Percentiles rank a stretch among this genome's conserved stretches.
These are phyloP conservation scores for Pseudevernia furfuracea DNA, from an alignment of 495 filamentous ascomycete genomes.

Conservation along the genomic window DNA sequence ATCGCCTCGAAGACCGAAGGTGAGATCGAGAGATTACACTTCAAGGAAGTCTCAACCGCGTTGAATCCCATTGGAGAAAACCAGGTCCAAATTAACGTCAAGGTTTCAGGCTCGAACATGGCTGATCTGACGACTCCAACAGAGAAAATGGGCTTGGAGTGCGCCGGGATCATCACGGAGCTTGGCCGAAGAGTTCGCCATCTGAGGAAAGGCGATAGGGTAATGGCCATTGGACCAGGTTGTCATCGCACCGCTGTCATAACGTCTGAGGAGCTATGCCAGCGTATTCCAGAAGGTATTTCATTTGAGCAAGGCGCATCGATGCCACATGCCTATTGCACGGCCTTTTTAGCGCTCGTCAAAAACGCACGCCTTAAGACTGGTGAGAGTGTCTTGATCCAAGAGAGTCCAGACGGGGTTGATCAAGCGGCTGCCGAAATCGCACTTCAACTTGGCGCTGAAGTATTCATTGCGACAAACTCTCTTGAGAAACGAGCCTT, in stretches of 20 bases:
- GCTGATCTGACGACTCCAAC: background rate
- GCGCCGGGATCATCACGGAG: slow-evolving; percentile 37
- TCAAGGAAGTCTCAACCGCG: background rate
- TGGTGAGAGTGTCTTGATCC: slow-evolving; percentile 37
- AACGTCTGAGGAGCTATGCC: slow-evolving; percentile 1
- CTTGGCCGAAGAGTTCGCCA: slow-evolving; percentile 41
- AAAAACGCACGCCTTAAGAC: slow-evolving; percentile 28
- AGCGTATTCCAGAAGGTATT: slow-evolving; percentile 27
- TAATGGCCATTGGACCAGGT: slow-evolving; percentile 25
- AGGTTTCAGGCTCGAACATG: background rate
- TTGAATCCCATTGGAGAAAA: background rate
- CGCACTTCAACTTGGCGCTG: slow-evolving; percentile 23
- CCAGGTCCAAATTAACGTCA: slow-evolving; percentile 2
- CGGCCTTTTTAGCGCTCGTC: slow-evolving; percentile 31
- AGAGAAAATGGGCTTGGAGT: slow-evolving; percentile 32
- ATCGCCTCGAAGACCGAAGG: background rate
- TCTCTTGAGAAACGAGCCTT: slow-evolving; percentile 34
- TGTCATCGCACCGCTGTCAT: background rate
- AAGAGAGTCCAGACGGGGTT: slow-evolving; percentile 35
- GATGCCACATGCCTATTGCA: slow-evolving; percentile 30
- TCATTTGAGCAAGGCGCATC: slow-evolving; percentile 29
- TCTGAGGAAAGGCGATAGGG: slow-evolving; percentile 44
- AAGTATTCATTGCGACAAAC: slow-evolving; percentile 39
- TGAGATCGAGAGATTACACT: background rate
- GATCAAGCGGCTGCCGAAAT: slow-evolving; percentile 17